Evolutionary conservation across 2,329 filamentous ascomycete species (phyloP).

Genomic region (Lecanicillium sp.): DNA sequence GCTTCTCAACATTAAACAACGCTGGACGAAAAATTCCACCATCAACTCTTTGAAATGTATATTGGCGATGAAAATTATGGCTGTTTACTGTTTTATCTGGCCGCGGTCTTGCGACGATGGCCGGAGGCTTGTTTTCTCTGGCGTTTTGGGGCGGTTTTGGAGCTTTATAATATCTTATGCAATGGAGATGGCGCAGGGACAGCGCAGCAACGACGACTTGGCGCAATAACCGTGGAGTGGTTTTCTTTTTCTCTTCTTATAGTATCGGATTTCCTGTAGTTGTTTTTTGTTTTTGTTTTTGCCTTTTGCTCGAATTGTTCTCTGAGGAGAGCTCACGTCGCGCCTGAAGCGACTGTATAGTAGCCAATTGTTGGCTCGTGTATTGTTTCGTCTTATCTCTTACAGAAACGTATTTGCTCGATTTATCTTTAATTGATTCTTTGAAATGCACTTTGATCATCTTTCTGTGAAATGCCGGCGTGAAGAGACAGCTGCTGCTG

Average conservation of each 20-base stretch:
- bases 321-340: neutral
- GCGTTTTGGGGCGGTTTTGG: neutral
- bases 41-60: neutral
- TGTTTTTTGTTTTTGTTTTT: neutral
- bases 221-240: neutral
- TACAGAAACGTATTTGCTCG: neutral
- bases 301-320: neutral
- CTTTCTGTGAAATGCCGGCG: neutral
- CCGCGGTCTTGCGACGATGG: too few relatives aligned
- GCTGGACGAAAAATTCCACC: neutral
- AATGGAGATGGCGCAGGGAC: neutral
- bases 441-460: too few relatives aligned
- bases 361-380: conserved; percentile 6
- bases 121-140: neutral
- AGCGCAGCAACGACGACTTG: neutral
- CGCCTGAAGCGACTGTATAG: neutral
- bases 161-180: conserved; percentile 4
- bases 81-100: neutral
- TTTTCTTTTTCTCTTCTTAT: neutral
- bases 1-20: conserved; percentile 15
- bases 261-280: neutral
- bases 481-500: neutral
- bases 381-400: neutral
- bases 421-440: neutral
- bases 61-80: too few relatives aligned